Evolutionary conservation across 2,329 filamentous ascomycete species (phyloP).

Genomic region (Davidsoniella neocaledoniae): DNA sequence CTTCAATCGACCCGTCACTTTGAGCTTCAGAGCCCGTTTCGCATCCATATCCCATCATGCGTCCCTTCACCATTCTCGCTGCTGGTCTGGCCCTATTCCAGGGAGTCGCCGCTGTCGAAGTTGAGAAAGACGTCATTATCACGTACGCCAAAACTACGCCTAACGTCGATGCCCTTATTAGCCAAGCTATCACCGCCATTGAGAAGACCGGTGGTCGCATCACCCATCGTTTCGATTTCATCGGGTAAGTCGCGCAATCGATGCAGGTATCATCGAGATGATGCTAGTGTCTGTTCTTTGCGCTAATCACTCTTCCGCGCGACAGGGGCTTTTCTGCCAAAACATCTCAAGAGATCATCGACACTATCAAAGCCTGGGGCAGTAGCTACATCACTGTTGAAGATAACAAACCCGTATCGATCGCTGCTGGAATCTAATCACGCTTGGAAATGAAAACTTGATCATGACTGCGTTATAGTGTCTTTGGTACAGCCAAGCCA

Average conservation of each 20-base stretch:
- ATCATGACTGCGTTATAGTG: too few species aligned
- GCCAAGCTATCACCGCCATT: conserved; percentile 56
- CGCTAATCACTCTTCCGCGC: conserved; percentile 16
- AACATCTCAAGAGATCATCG: conserved; percentile 50
- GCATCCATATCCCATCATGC: conserved; percentile 37
- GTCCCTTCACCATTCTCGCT: conserved; percentile 35
- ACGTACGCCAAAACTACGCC: conserved; percentile 56
- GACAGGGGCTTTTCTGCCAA: conserved; percentile 61
- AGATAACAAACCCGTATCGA: conserved; percentile 53
- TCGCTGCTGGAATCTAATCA: conserved; percentile 13
- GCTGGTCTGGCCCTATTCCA: conserved; percentile 41
- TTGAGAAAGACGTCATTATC: conserved; percentile 59
- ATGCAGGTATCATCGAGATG: too few species aligned
- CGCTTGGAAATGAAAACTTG: too few species aligned
- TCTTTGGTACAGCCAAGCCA: too few species aligned
- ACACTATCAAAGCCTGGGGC: conserved; percentile 47
- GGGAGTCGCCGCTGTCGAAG: conserved; percentile 43
- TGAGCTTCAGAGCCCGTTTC: background rate
- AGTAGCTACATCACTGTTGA: conserved; percentile 43
- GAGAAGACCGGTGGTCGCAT: conserved; percentile 55
- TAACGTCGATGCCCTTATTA: conserved; percentile 45
- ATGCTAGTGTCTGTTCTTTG: too few species aligned
- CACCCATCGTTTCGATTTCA: conserved; percentile 56
- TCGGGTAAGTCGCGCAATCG: conserved; percentile 38
- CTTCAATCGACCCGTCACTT: background rate